phyloP scores from a whole-genome alignment of 2,329 filamentous ascomycete genomes.

The Aspergillus novofumigatus region DNA sequence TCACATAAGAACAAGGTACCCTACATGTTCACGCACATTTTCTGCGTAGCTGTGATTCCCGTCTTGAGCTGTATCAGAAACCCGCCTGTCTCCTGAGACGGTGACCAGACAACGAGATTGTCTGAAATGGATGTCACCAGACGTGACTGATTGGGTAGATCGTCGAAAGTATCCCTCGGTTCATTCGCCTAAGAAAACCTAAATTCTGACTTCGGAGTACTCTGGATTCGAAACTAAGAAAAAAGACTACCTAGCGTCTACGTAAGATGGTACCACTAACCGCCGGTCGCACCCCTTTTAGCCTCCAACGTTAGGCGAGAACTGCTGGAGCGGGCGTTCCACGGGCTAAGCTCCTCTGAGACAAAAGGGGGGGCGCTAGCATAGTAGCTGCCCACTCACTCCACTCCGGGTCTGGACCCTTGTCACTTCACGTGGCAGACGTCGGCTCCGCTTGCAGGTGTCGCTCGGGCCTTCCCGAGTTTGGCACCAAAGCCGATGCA shows the following conservation, averaged over 20 bases:
- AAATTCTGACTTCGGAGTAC: background rate
- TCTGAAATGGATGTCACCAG: background rate
- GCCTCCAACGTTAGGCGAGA: conserved; percentile 8
- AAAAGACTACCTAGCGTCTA: background rate
- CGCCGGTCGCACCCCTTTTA: background rate
- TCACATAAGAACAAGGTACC: background rate
- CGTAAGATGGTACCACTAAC: background rate
- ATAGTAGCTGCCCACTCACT: background rate
- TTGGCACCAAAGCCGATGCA: conserved; percentile 28
- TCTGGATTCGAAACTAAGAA: background rate
- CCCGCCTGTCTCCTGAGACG: background rate
- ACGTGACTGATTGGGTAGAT: background rate
- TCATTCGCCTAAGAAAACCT: background rate
- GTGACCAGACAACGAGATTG: background rate
- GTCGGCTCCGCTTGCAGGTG: conserved; percentile 16
- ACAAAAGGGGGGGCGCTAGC: conserved; percentile 10
- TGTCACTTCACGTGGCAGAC: conserved; percentile 24
- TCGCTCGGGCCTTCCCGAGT: conserved; percentile 26
- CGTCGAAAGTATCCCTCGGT: background rate
- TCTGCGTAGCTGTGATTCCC: background rate
- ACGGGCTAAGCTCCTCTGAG: conserved; percentile 6
- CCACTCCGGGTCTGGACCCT: conserved; percentile 18
- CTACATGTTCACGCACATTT: background rate
- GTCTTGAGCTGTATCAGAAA: background rate
- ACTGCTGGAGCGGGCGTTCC: conserved; percentile 24